These are phyloP conservation scores for Didymella segeticola DNA, from an alignment of 2,329 filamentous ascomycete genomes.

Conservation along the genomic window DNA sequence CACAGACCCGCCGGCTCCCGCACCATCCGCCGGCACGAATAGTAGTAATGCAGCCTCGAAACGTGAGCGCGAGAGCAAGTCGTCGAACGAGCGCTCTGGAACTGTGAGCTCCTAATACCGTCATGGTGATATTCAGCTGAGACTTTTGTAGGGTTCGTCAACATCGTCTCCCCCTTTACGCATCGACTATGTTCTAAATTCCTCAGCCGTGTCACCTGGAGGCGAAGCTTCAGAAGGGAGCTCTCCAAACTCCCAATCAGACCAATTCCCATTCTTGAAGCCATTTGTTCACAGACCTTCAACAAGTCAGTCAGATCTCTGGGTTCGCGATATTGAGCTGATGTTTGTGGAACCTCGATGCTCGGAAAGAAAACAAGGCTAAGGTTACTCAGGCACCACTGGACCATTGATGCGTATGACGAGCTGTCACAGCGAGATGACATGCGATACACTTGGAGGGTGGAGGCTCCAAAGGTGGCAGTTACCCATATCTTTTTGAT, in stretches of 20 bases:
- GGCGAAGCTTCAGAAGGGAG: conserved; percentile 28
- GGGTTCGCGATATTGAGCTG: conserved; percentile 44
- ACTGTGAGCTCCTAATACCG: conserved; percentile 20
- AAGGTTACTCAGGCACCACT: conserved; percentile 36
- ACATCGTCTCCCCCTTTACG: conserved; percentile 27
- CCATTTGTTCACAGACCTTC: conserved; percentile 37
- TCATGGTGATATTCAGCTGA: background rate
- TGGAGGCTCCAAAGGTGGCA: conserved; percentile 45
- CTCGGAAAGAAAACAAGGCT: background rate
- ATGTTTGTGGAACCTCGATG: conserved; percentile 32
- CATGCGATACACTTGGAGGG: conserved; percentile 42
- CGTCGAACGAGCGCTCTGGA: conserved; percentile 19
- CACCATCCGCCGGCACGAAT: conserved; percentile 19
- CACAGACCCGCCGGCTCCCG: conserved; percentile 28
- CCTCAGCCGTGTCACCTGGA: conserved; percentile 15
- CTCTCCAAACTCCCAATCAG: conserved; percentile 37
- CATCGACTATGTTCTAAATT: conserved; percentile 33
- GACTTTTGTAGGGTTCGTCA: conserved; percentile 19
- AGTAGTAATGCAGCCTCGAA: conserved; percentile 20
- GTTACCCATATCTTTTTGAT: conserved; percentile 47
- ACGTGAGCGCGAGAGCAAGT: conserved; percentile 21
- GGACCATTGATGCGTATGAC: conserved; percentile 37
- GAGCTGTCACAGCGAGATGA: conserved; percentile 35
- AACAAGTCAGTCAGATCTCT: conserved; percentile 32
- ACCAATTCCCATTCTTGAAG: conserved; percentile 42